Evolutionary conservation across 306 rosid species (phyloP).

Genomic region (Fragaria iinumae): DNA sequence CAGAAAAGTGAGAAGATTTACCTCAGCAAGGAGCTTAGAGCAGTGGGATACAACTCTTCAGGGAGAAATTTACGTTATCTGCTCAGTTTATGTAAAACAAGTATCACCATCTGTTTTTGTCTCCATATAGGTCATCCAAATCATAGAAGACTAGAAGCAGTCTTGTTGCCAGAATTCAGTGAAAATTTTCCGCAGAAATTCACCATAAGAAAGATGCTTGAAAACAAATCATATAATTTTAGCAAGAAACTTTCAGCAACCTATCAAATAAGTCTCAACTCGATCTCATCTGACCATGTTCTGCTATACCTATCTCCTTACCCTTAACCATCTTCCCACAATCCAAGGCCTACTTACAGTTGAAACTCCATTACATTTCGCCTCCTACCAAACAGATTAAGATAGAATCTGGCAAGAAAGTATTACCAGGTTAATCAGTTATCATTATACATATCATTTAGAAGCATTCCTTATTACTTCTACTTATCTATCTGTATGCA

Average conservation of each 20-base stretch:
- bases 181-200: not conserved
- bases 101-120: not conserved
- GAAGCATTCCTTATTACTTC: no score
- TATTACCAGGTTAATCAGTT: not conserved
- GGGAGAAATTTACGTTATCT: not conserved
- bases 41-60: not conserved
- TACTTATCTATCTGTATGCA: no score
- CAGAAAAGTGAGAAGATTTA: not conserved
- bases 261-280: not conserved
- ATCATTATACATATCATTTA: no score
- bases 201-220: no score
- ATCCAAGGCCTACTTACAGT: not conserved
- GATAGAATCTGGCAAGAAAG: not conserved
- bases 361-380: not conserved
- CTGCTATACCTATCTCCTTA: not conserved
- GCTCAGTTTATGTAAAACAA: not conserved
- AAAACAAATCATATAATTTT: no score
- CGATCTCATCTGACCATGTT: not conserved
- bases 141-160: not conserved
- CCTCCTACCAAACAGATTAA: not conserved
- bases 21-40: not conserved
- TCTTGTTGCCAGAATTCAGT: not conserved
- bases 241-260: no score
- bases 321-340: not conserved
- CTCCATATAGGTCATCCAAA: not conserved